Evolutionary conservation across 257 asterid genomes (phyloP).

Genomic region (Solanum piurae): DNA sequence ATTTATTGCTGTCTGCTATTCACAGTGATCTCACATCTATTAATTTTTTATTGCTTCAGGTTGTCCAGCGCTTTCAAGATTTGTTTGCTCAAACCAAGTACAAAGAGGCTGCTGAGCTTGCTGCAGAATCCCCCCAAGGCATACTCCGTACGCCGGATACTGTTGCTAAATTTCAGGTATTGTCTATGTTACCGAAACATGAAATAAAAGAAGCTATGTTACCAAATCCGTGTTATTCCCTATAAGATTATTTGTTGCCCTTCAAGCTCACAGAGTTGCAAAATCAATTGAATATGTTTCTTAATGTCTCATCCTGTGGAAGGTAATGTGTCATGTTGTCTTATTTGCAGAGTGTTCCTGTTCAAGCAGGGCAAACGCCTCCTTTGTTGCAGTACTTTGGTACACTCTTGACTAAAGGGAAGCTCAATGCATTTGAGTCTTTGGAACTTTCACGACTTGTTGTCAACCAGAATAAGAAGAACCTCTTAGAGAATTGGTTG

Average conservation of each 20-base stretch:
- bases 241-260: not conserved
- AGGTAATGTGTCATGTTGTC: not conserved
- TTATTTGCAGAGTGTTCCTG: slow-evolving; percentile 89
- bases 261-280: not conserved
- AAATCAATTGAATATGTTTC: not conserved
- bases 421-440: slow-evolving; percentile 94
- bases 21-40: not conserved
- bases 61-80: slow-evolving; percentile 97
- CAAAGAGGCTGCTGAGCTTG: slow-evolving; percentile 21
- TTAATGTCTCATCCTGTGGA: not conserved
- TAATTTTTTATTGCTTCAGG: slow-evolving; percentile 28
- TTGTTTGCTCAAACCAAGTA: slow-evolving; percentile 70
- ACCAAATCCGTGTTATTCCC: not conserved
- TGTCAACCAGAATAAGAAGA: slow-evolving; percentile 96
- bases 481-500: slow-evolving; percentile 92
- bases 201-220: not conserved
- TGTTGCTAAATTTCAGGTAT: slow-evolving; percentile 9
- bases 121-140: slow-evolving; percentile 13
- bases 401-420: slow-evolving; percentile 86
- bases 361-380: slow-evolving; percentile 99
- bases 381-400: slow-evolving; percentile 98
- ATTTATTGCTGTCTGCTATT: not conserved
- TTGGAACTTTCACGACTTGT: slow-evolving; percentile 95
- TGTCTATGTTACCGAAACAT: not conserved
- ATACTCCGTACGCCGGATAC: slow-evolving; percentile 6